Conservation (phyloP, 2,329 filamentous ascomycete genomes). For the Aspergillus latus region DNA sequence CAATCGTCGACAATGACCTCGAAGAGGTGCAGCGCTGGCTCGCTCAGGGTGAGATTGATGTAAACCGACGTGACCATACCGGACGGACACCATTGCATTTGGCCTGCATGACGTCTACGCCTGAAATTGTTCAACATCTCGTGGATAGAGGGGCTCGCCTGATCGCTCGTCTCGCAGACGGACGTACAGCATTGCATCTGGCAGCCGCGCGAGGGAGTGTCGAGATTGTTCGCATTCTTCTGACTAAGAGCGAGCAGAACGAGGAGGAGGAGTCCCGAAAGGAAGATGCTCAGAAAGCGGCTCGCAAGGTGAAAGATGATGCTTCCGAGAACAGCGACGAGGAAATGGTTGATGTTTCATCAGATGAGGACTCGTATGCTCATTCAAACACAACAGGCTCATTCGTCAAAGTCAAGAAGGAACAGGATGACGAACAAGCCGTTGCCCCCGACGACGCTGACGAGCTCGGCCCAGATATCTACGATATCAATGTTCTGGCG, state of each 20-base stretch:
- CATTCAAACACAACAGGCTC: conserved; percentile 63
- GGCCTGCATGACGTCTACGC: conserved; percentile 66
- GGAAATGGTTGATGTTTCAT: conserved; percentile 19
- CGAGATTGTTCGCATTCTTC: conserved; percentile 69
- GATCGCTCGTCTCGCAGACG: conserved; percentile 73
- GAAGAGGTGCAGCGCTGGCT: conserved; percentile 71
- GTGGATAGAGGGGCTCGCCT: conserved; percentile 72
- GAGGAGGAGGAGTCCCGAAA: conserved; percentile 51
- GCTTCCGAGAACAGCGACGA: conserved; percentile 27
- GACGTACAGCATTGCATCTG: conserved; percentile 78
- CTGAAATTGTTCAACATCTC: conserved; percentile 68
- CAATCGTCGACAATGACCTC: conserved; percentile 72
- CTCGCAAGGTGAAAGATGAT: conserved; percentile 31
- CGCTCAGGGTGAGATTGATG: conserved; percentile 64
- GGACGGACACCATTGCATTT: conserved; percentile 78
- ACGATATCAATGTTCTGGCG: conserved; percentile 72
- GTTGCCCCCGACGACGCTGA: conserved; percentile 54
- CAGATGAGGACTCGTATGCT: conserved; percentile 46
- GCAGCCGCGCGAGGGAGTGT: conserved; percentile 68
- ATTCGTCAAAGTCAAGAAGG: conserved; percentile 62
- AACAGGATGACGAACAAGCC: conserved; percentile 36
- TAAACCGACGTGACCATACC: conserved; percentile 73
- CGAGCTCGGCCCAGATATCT: conserved; percentile 72
- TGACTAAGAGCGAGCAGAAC: conserved; percentile 72
- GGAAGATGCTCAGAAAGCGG: conserved; percentile 47